Conservation (phyloP, 495 filamentous ascomycete genomes). For the Elasticomyces elasticus region DNA sequence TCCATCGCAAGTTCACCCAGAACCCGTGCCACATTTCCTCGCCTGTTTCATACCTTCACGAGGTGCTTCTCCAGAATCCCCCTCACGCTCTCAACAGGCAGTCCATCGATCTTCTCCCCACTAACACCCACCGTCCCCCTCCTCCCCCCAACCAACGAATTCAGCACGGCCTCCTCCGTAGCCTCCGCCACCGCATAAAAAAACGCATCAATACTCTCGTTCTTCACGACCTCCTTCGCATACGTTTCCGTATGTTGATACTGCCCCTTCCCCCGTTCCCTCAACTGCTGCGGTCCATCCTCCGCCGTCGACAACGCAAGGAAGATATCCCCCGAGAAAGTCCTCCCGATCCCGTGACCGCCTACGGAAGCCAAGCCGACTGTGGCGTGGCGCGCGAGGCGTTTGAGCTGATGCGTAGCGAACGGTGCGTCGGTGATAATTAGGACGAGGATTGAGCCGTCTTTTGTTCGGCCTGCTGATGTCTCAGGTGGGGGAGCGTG, state of each 20-base stretch:
- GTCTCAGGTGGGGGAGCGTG: no score
- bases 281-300: constrained; percentile 29
- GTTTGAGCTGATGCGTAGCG: constrained; percentile 41
- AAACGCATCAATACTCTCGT: constrained; percentile 40
- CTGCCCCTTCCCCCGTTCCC: constrained; percentile 4
- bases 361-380: constrained; percentile 42
- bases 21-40: no score
- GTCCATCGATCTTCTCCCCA: constrained; percentile 33
- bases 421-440: constrained; percentile 45
- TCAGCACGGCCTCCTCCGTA: constrained; percentile 45
- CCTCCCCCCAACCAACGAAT: constrained; percentile 39
- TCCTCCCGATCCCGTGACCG: constrained; percentile 32
- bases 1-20: no score
- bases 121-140: constrained; percentile 38
- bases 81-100: constrained; percentile 39
- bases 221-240: constrained; percentile 35
- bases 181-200: constrained; percentile 43
- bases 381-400: constrained; percentile 43
- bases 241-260: constrained; percentile 27
- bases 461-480: constrained; percentile 30
- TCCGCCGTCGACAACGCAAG: constrained; percentile 44
- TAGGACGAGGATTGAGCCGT: constrained; percentile 47
- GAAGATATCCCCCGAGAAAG: constrained; percentile 44
- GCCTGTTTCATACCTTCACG: constrained; percentile 11
- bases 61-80: constrained; percentile 39